Evolutionary conservation across 352 stramenopile genomes (phyloP), one percentile per base, ranked within the genome.

Genomic region (Pythium coloratum): DNA sequence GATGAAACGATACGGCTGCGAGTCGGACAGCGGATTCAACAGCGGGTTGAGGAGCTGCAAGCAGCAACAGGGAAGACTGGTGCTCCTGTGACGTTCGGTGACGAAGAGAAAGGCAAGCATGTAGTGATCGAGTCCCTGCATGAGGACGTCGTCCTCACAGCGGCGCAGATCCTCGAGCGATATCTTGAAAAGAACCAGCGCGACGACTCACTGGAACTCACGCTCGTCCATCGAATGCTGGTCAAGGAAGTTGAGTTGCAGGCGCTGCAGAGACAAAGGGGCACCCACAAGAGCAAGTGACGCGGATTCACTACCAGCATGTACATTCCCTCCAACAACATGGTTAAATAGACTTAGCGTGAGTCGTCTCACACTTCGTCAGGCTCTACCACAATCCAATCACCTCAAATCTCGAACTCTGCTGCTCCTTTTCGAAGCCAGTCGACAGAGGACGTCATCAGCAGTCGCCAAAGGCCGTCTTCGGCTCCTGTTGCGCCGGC

Each of bases 361-460:
- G 20, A 24, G 20, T 24, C 20, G 20, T 0, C 20, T 24, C 20
- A 24, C 20, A 24, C 20, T 24, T 24, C 20, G 20, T 24, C 20
- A 24, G 20, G 20, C 20, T 24, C 20, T 24, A 24, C 20, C 20
- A 24, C 20, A 24, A 24, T 24, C 59, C 24, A n/a, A 59, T 44
- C 30, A 4, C 10, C 16, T 73, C 57, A 78, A 34, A 75, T 67
- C 26, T 80, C 69, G 32, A 77, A 73, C 56, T 88, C 75, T 18
- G 70, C 71, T 12, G 72, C 68, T 20, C 67, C 60, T 55, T 68
- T 70, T n/a, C 78, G 69, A 32, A 86, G 76, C 59, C 71, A 73
- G 44, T 89, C 77, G 51, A 89, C 72, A 4, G 80, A 86, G 51
- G 80, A 89, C n/a, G 81, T 86, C 82, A 93, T 93, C 26, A 93